Percentiles rank a stretch among this genome's conserved stretches.
Conservation (phyloP, 306 rosid species). For the Vicia sativa region DNA sequence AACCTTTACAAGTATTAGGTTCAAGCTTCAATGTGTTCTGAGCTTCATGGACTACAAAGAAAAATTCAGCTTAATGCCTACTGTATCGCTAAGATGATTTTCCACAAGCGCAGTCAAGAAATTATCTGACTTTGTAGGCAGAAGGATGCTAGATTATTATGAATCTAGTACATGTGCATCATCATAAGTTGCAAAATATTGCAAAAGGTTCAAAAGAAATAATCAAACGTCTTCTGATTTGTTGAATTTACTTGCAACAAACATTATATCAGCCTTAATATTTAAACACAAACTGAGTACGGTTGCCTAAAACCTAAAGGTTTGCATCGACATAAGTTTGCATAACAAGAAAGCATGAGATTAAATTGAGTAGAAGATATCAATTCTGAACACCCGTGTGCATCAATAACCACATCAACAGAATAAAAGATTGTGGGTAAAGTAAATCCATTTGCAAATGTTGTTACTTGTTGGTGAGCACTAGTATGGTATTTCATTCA, state of each 20-base stretch:
- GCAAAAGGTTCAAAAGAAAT: slow-evolving; percentile 24
- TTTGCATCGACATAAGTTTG: slow-evolving; percentile 17
- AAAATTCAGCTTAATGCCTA: slow-evolving; percentile 3
- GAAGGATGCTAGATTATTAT: neutral
- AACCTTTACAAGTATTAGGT: neutral
- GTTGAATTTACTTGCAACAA: neutral
- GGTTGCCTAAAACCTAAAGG: neutral
- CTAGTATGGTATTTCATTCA: slow-evolving; percentile 23
- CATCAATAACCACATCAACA: slow-evolving; percentile 25
- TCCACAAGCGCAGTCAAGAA: slow-evolving; percentile 20
- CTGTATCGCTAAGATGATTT: slow-evolving; percentile 22
- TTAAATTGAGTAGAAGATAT: neutral
- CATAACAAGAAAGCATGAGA: slow-evolving; percentile 9
- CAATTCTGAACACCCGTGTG: slow-evolving; percentile 11
- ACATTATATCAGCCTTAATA: slow-evolving; percentile 16
- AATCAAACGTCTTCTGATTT: slow-evolving; percentile 12
- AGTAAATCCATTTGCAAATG: slow-evolving; percentile 7
- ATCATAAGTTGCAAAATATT: slow-evolving; percentile 1
- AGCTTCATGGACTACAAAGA: slow-evolving; percentile 14
- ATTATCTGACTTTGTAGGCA: slow-evolving; percentile 2
- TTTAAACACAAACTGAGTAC: slow-evolving; percentile 8
- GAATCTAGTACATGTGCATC: slow-evolving; percentile 3
- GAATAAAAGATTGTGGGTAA: slow-evolving; percentile 2
- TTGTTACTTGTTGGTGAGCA: neutral
- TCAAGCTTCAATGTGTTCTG: slow-evolving; percentile 18